These are phyloP conservation scores for Erythrobasidium yunnanense DNA, from an alignment of 768 basidiomycete genomes.

Conservation along the genomic window DNA sequence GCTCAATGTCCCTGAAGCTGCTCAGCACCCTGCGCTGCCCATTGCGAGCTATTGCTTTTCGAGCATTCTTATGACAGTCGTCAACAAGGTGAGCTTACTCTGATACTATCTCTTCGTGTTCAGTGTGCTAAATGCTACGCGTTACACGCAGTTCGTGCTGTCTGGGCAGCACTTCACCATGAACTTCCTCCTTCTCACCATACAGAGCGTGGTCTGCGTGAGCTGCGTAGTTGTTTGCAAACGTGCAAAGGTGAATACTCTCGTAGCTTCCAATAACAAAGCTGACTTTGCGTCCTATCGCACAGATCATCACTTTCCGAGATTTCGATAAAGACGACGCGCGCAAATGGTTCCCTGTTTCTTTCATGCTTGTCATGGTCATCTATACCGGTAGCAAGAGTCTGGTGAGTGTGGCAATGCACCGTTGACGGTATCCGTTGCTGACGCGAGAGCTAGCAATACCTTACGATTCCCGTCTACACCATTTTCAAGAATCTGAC, in stretches of 20 bases:
- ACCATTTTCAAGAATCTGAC: conserved; percentile 99
- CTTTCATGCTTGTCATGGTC: conserved; percentile 76
- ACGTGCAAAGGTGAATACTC: conserved; percentile 47
- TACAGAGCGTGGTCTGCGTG: conserved; percentile 82
- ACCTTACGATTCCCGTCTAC: conserved; percentile 88
- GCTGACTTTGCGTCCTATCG: neutral
- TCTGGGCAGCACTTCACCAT: conserved; percentile 87
- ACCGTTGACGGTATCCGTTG: neutral
- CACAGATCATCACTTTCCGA: conserved; percentile 63
- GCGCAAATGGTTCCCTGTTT: conserved; percentile 88
- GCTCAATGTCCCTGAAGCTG: neutral
- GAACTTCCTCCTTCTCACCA: conserved; percentile 86
- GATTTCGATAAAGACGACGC: conserved; percentile 72
- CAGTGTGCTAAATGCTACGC: neutral
- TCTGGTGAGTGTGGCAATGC: conserved; percentile 53
- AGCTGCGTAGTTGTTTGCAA: conserved; percentile 64
- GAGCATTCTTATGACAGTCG: conserved; percentile 90
- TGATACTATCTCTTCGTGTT: neutral
- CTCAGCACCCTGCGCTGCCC: conserved; percentile 46
- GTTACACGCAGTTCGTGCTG: conserved; percentile 64
- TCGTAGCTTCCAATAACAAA: neutral
- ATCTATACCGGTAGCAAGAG: conserved; percentile 98
- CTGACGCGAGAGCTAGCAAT: conserved; percentile 58
- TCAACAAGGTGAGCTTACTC: conserved; percentile 65
- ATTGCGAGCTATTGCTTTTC: conserved; percentile 82